These are phyloP conservation scores for Aspergillus pseudonomiae DNA, from an alignment of 2,329 filamentous ascomycete species.

Conservation along the genomic window DNA sequence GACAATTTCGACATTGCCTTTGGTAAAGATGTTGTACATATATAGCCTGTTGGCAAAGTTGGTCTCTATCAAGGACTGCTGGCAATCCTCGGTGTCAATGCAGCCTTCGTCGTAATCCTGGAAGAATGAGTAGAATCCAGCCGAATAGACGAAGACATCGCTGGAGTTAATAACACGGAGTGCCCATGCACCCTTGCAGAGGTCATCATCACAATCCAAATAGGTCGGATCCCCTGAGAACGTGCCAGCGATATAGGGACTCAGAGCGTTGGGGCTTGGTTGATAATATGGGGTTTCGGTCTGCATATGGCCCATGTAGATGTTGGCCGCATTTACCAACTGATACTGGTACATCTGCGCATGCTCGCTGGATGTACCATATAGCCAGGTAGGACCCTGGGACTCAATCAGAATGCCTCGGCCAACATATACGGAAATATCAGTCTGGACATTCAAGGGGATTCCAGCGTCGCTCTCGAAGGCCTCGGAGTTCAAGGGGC, in stretches of 20 bases:
- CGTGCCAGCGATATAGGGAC: slow-evolving; percentile 35
- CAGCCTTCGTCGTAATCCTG: slow-evolving; percentile 51
- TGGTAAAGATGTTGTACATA: too few species aligned
- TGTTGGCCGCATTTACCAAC: slow-evolving; percentile 39
- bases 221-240: slow-evolving; percentile 41
- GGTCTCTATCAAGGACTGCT: too few species aligned
- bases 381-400: slow-evolving; percentile 40
- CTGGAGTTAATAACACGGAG: slow-evolving; percentile 51
- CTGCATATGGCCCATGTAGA: slow-evolving; percentile 41
- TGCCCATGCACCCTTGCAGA: slow-evolving; percentile 49
- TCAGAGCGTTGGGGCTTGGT: slow-evolving; percentile 37
- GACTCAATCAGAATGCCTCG: slow-evolving; percentile 57
- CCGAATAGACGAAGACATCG: slow-evolving; percentile 53
- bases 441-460: slow-evolving; percentile 28
- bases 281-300: slow-evolving; percentile 48
- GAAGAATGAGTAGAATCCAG: slow-evolving; percentile 59
- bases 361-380: slow-evolving; percentile 51
- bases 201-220: slow-evolving; percentile 32
- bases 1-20: too few species aligned
- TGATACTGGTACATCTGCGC: slow-evolving; percentile 54
- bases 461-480: too few species aligned
- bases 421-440: slow-evolving; percentile 57
- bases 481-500: slow-evolving; percentile 38
- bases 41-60: too few species aligned
- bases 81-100: too few species aligned